Evolutionary conservation across 2,329 filamentous ascomycete genomes (phyloP).

Genomic region (Colletotrichum sojae): DNA sequence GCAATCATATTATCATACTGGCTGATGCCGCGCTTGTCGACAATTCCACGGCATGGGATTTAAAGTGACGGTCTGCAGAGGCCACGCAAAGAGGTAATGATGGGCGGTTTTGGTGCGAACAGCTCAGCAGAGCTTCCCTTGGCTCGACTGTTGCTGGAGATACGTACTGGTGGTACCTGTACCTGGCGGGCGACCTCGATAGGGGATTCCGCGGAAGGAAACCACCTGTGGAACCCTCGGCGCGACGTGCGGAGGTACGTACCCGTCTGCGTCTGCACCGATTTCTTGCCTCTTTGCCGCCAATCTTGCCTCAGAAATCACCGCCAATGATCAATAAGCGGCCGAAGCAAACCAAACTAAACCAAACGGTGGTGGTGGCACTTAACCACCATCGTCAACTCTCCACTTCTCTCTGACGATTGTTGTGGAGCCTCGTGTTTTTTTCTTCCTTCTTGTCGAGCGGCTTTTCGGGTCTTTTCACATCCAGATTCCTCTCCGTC

Average conservation of each 20-base stretch:
- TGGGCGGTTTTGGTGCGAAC: constrained; percentile 23
- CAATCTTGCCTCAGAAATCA: neutral
- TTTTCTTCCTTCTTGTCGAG: constrained; percentile 5
- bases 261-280: neutral
- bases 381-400: constrained; percentile 22
- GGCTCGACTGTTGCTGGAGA: constrained; percentile 15
- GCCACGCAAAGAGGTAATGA: constrained; percentile 29
- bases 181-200: constrained; percentile 12
- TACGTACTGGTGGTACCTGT: neutral
- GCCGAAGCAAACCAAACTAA: too few species aligned
- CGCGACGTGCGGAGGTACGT: neutral
- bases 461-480: too few species aligned
- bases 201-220: constrained; percentile 18
- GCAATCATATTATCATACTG: neutral
- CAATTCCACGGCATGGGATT: neutral
- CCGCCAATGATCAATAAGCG: too few species aligned
- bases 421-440: constrained; percentile 36
- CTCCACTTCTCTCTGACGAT: constrained; percentile 39
- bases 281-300: neutral
- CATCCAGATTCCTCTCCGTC: neutral
- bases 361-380: too few species aligned
- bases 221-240: constrained; percentile 10
- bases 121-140: constrained; percentile 30
- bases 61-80: constrained; percentile 18
- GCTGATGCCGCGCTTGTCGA: too few species aligned